A percentile compares a stretch with the other conserved stretches of the same genome.
Evolutionary conservation across 805 yeast genomes (phyloP).

Genomic region (Candida alai): DNA sequence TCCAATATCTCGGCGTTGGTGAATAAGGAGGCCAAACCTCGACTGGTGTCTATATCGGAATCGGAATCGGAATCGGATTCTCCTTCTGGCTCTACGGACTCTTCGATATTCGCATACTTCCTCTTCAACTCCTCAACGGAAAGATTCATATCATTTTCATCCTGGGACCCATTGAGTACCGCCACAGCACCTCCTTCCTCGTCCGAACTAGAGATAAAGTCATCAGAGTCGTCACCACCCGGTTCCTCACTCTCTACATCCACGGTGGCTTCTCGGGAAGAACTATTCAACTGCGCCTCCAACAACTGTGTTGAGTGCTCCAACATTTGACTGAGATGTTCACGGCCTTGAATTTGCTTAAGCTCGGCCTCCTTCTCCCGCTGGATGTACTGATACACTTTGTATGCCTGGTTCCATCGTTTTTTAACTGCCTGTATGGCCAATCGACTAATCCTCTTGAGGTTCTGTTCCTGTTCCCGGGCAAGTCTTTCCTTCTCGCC

Average conservation of each 20-base stretch:
- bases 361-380: slow-evolving; percentile 75
- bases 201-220: slow-evolving; percentile 12
- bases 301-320: slow-evolving; percentile 88
- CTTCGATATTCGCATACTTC: slow-evolving; percentile 49
- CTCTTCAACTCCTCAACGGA: slow-evolving; percentile 52
- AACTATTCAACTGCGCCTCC: slow-evolving; percentile 71
- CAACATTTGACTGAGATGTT: slow-evolving; percentile 80
- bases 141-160: slow-evolving; percentile 44
- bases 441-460: slow-evolving; percentile 68
- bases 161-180: slow-evolving; percentile 19
- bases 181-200: slow-evolving; percentile 21
- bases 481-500: slow-evolving; percentile 85
- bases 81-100: slow-evolving; percentile 12
- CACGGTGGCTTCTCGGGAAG: slow-evolving; percentile 26
- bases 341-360: slow-evolving; percentile 76
- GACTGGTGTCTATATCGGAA: slow-evolving; percentile 9
- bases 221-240: slow-evolving; percentile 13
- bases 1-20: slow-evolving; percentile 12
- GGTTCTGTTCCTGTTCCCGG: slow-evolving; percentile 69
- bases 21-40: slow-evolving; percentile 14
- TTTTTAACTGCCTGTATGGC: slow-evolving; percentile 82
- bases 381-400: slow-evolving; percentile 69
- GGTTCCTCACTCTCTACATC: slow-evolving; percentile 19
- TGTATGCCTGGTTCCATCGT: slow-evolving; percentile 87
- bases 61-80: slow-evolving; percentile 11